Base-by-base conservation (phyloP, 2,329 filamentous ascomycete species). In the Arthrocladium fulminans region DNA sequence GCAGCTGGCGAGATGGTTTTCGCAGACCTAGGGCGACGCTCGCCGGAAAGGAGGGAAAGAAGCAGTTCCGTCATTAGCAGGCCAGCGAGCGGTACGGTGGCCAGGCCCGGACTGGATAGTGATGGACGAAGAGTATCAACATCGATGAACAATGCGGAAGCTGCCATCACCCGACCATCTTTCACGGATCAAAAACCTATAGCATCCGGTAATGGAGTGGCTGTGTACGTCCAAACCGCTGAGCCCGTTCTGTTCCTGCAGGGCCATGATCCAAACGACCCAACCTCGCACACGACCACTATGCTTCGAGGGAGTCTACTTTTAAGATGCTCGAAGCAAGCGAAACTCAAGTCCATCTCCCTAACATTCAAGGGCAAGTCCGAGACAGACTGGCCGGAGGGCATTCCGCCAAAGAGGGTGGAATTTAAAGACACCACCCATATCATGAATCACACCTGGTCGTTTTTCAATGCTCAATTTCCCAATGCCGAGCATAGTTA, bases 371-470 rank as follows among this genome's bases (percentile, higher is more conserved):
- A 83, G 34, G 92, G 90, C 24, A 84, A 81, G 62, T 87, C 88
- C 2, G 79, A 84, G 54, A 97, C 92, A 1, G 88, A 95, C 62
- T 98, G 92, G 92, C 90, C 92, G 13, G 92, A 97, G 70, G 88
- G 80, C 77, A 92, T 97, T 24, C 90, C 92, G 2, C 88, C 89
- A 0, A 76, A 83, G 49, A 95, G 94, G 65, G 76, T 83, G 1
- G 86, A 94, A 34, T 81, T 87, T 46, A 84, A 80, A 59, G 88
- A 97, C 62, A 85, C 87, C 54, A 85, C 92, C 57, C 86, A 82
- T 2, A 75, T 97, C 51, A 83, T 94, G 66, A 90, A 86, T 34
- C 89, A 96, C 61, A 90, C 81, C 15, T 81, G 88, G 67, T 90
- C 84, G 0, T 97, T 97, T 63, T 98, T 96, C 73, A 94, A 96